These are phyloP conservation scores for Penicillium goetzii DNA, from an alignment of 495 filamentous ascomycete species.

Conservation along the genomic window DNA sequence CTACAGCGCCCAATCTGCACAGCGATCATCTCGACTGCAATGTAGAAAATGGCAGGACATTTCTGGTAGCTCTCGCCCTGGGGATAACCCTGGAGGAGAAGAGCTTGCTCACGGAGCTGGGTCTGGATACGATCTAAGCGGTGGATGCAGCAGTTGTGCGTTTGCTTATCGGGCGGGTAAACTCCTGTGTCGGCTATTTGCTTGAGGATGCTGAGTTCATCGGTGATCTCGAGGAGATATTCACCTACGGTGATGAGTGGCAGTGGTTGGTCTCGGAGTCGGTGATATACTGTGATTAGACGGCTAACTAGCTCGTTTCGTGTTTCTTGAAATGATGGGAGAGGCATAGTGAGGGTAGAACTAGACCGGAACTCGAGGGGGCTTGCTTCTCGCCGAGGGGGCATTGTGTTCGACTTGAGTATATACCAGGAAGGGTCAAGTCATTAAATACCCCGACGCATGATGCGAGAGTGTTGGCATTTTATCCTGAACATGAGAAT, in stretches of 20 bases:
- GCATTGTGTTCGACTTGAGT: background rate
- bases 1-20: background rate
- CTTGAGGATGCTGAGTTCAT: background rate
- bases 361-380: background rate
- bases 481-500: background rate
- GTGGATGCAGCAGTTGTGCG: background rate
- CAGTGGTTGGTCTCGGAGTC: background rate
- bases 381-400: background rate
- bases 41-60: background rate
- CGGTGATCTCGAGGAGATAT: background rate
- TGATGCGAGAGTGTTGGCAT: background rate
- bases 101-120: background rate
- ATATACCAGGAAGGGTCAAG: background rate
- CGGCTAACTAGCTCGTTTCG: background rate
- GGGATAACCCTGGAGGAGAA: background rate
- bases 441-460: background rate
- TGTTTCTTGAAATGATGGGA: background rate
- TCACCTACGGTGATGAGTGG: background rate
- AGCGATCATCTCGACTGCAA: background rate
- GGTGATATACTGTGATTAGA: background rate
- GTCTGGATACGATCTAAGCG: background rate
- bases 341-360: background rate
- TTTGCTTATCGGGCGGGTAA: background rate
- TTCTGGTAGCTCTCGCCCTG: background rate
- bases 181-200: background rate